Evolutionary conservation across 768 basidiomycete genomes (phyloP).

Genomic region (Leccinum incarnatum): DNA sequence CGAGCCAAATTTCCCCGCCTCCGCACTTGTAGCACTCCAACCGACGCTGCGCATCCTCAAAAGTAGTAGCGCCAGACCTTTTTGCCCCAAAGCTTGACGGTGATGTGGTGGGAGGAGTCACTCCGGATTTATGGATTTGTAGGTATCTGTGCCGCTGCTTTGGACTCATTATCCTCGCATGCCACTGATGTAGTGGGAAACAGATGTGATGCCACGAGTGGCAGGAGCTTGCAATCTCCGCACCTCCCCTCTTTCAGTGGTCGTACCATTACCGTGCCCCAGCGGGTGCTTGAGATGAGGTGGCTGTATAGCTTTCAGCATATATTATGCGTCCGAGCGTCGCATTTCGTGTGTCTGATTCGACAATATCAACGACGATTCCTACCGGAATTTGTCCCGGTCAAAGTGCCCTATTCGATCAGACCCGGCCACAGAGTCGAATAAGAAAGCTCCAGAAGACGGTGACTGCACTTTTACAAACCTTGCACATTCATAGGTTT

Average conservation of each 20-base stretch:
- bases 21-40: constrained; percentile 43
- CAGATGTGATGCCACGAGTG: neutral
- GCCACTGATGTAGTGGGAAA: neutral
- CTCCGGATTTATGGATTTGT: too few species aligned
- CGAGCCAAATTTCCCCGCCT: constrained; percentile 40
- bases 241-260: neutral
- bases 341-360: too few species aligned
- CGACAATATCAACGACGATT: too few species aligned
- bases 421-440: neutral
- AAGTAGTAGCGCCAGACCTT: constrained; percentile 29
- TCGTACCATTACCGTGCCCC: too few species aligned
- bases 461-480: neutral
- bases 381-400: neutral
- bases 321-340: too few species aligned
- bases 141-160: neutral
- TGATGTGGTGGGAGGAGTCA: too few species aligned
- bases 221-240: too few species aligned
- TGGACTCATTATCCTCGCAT: neutral
- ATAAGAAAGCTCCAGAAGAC: neutral
- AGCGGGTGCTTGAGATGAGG: too few species aligned
- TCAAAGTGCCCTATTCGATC: neutral
- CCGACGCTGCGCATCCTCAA: constrained; percentile 64
- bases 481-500: too few species aligned
- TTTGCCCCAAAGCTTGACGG: too few species aligned
- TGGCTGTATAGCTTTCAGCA: too few species aligned